Evolutionary conservation across 495 filamentous ascomycete species (phyloP), one percentile per base, ranked within the genome.

Genomic region (Penicillium arizonense): DNA sequence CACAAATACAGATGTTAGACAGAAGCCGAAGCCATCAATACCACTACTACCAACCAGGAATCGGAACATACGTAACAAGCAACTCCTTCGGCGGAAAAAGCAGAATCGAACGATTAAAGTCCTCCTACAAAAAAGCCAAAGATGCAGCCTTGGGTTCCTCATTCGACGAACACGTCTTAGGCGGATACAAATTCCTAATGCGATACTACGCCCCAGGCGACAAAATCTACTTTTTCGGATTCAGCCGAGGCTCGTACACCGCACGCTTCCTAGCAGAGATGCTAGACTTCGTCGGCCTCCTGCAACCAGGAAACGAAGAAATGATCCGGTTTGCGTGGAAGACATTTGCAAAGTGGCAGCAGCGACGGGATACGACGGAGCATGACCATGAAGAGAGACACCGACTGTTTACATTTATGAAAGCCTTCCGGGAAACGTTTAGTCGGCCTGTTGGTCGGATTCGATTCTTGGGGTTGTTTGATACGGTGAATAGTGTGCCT

Each of bases 151-250:
- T 96, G 50, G 91, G 90, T 3, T 87, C 87, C 1, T 90, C 87
- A 0, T 95, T 96, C 53, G 88, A 85, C 55, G 82, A 89, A 12
- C 90, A 95, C 69, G 88, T 90, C 26, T 82, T 94, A 55, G 90
- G 86, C 7, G 89, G 88, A 13, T 95, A 95, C 64, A 89, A 88
- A 52, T 94, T 95, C 68, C 74, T 93, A 26, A 95, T 95, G 90
- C 83, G 87, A 28, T 91, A 90, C 68, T 95, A 95, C 61, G 72
- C 76, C 12, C 82, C 84, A 0, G 90, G 88, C 5, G 88, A 94
- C 55, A 84, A 91, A 61, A 91, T 94, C 47, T 84, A 74, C 46
- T 82, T 94, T 58, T 92, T 94, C 43, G 90, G 90, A 9, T 96
- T 95, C 75, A 88, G 85, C 30, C 83, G 90, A 16, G 90, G 90